Evolutionary conservation across 257 asterid species (phyloP).

Genomic region (Echites panduratus): DNA sequence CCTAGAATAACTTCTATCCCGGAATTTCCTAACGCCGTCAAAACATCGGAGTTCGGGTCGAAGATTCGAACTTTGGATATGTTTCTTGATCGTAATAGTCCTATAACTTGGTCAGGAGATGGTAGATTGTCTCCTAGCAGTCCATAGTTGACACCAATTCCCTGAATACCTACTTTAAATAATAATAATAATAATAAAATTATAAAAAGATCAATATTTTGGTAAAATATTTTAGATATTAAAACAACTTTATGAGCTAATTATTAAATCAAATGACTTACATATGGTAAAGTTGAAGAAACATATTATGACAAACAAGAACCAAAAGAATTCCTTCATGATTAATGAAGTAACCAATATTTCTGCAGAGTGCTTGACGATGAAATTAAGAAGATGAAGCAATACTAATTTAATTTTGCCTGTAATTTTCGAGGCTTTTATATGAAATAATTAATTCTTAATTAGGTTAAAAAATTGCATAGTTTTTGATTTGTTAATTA

Average conservation of each 20-base stretch:
- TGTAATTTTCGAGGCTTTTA: background rate
- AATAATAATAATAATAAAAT: no score
- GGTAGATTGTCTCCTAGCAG: conserved; percentile 34
- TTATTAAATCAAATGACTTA: background rate
- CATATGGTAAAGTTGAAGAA: background rate
- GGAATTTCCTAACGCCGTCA: conserved; percentile 28
- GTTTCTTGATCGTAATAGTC: conserved; percentile 15
- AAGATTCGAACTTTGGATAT: conserved; percentile 24
- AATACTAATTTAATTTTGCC: background rate
- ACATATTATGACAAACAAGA: background rate
- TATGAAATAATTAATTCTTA: background rate
- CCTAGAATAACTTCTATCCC: conserved; percentile 28
- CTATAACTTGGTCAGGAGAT: conserved; percentile 17
- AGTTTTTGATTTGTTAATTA: no score
- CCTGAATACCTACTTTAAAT: conserved; percentile 22
- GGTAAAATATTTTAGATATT: no score
- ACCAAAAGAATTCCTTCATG: background rate
- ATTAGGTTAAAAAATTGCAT: no score
- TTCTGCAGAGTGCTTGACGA: background rate
- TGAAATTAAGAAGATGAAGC: background rate
- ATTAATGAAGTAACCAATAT: background rate
- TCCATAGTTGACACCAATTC: conserved; percentile 41
- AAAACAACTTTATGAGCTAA: background rate
- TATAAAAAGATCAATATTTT: background rate
- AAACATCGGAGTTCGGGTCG: conserved; percentile 23